Conservation (phyloP, 2,329 filamentous ascomycete species). For the Cryphonectria japonica region DNA sequence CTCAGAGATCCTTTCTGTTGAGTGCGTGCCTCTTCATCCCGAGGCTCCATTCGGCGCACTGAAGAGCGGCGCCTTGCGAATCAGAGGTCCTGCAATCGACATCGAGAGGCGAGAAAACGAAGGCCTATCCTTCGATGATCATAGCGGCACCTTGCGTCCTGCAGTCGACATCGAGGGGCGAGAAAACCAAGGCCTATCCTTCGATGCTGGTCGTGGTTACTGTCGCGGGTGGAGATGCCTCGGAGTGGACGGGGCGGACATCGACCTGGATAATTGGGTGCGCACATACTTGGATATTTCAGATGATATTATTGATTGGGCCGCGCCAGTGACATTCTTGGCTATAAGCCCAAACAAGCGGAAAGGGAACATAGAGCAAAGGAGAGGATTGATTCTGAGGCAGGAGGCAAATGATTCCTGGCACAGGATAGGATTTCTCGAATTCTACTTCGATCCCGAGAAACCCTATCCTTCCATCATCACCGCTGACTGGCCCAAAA, state of each 20-base stretch:
- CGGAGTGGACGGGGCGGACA: not conserved
- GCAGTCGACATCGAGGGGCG: not conserved
- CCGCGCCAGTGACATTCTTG: not conserved
- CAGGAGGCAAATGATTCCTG: not conserved
- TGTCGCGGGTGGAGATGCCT: not conserved
- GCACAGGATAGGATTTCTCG: not conserved
- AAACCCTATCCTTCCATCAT: not conserved
- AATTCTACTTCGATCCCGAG: not conserved
- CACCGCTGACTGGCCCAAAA: not conserved
- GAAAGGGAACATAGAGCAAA: no score
- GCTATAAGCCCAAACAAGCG: not conserved
- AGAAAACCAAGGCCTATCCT: no score
- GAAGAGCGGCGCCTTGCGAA: not conserved
- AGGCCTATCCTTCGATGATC: no score
- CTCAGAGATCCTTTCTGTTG: not conserved
- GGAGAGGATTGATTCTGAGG: not conserved
- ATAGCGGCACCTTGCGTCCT: not conserved
- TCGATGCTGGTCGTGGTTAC: no score
- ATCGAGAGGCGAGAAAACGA: not conserved
- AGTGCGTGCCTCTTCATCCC: not conserved
- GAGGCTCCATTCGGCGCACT: not conserved
- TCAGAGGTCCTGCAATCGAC: not conserved
- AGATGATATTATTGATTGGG: not conserved
- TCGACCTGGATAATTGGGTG: not conserved
- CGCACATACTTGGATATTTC: fast-evolving